These are phyloP conservation scores for Scalesia atractyloides DNA, from an alignment of 129 eudicot species.

Conservation along the genomic window DNA sequence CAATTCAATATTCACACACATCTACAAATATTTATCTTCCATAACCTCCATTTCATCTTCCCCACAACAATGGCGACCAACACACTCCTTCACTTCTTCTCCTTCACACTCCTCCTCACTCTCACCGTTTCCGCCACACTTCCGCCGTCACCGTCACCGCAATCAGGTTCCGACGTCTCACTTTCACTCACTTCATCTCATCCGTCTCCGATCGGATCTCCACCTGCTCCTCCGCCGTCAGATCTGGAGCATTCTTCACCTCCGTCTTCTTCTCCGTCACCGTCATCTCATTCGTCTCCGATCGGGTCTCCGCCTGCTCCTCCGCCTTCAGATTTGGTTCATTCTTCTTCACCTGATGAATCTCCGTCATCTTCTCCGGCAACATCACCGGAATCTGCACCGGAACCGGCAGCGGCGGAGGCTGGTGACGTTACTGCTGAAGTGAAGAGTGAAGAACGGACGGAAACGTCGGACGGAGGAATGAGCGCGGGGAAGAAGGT, in stretches of 20 bases:
- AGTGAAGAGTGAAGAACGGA: constrained; percentile 12
- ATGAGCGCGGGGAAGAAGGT: constrained; percentile 59
- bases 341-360: constrained; percentile 11
- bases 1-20: constrained; percentile 17
- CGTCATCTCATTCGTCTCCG: constrained; percentile 24
- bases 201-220: constrained; percentile 5
- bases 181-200: constrained; percentile 12
- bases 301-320: constrained; percentile 17
- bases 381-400: constrained; percentile 3
- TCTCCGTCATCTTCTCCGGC: constrained; percentile 13
- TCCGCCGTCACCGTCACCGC: constrained; percentile 40
- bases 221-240: constrained; percentile 22
- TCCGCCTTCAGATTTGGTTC: constrained; percentile 23
- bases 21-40: constrained; percentile 18
- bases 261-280: constrained; percentile 37
- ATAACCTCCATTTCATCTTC: constrained; percentile 11
- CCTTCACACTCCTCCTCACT: constrained; percentile 25
- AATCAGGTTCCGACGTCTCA: constrained; percentile 27
- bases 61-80: constrained; percentile 30
- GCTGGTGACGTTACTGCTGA: constrained; percentile 19
- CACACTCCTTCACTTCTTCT: constrained; percentile 13
- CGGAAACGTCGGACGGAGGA: constrained; percentile 36
- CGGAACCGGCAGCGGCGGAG: neutral
- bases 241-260: constrained; percentile 10
- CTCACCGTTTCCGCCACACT: constrained; percentile 20